A percentile compares a stretch with the other conserved stretches of the same genome.
Conservation (phyloP, 306 rosid species). For the Acacia confusa region DNA sequence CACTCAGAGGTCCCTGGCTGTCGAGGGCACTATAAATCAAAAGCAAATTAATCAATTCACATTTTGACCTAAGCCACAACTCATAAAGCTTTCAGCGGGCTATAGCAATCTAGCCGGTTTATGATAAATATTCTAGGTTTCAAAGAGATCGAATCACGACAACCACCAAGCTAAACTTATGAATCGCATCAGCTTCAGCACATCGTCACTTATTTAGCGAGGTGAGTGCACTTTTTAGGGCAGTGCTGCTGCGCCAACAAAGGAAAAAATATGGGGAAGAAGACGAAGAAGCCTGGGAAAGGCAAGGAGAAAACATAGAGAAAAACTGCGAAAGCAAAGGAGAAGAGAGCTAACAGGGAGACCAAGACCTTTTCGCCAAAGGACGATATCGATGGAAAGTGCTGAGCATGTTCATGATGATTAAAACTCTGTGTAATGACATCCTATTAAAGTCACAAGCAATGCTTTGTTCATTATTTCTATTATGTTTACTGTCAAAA, state of each 20-base stretch:
- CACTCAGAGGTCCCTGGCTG: no score
- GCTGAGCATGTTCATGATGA: not conserved
- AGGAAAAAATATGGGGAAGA: slow-evolving; percentile 75
- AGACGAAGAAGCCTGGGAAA: slow-evolving; percentile 86
- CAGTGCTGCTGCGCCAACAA: not conserved
- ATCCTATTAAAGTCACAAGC: not conserved
- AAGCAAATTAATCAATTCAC: no score
- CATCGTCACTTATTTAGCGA: no score
- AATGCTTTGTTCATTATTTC: not conserved
- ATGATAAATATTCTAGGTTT: no score
- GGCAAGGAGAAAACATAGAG: slow-evolving; percentile 93
- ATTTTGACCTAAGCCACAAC: no score
- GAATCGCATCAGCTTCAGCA: no score
- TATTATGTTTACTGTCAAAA: not conserved
- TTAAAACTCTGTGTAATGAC: not conserved
- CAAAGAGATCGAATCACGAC: no score
- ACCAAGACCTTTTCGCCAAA: slow-evolving; percentile 92
- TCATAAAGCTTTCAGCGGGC: no score
- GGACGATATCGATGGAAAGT: slow-evolving; percentile 73
- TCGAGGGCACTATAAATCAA: no score
- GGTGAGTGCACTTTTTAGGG: not conserved
- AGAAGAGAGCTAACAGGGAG: slow-evolving; percentile 82
- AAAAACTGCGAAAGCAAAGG: slow-evolving; percentile 84
- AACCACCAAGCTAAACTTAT: no score
- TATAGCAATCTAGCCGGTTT: no score